phyloP scores from a whole-genome alignment of 23 red algal genomes.

The Gracilaria domingensis region DNA sequence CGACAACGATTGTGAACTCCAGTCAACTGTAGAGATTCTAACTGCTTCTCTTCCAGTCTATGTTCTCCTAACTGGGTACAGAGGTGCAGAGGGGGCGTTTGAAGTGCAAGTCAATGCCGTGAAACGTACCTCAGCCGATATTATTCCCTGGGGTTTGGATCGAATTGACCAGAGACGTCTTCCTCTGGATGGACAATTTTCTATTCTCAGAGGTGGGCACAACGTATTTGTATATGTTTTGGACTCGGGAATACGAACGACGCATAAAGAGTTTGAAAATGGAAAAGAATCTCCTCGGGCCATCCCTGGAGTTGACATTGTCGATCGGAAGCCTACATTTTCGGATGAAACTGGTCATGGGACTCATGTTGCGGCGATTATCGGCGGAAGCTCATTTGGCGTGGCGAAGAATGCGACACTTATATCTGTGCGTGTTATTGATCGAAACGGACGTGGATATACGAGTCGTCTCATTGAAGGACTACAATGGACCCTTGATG shows the following conservation, averaged over 20 bases:
- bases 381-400: conserved; percentile 54
- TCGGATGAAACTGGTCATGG: conserved; percentile 79
- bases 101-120: conserved; percentile 14
- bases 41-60: conserved; percentile 12
- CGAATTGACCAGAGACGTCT: conserved; percentile 74
- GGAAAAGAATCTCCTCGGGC: conserved; percentile 15
- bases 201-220: conserved; percentile 43
- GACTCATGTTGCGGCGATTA: conserved; percentile 75
- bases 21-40: conserved; percentile 46
- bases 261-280: conserved; percentile 58
- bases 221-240: conserved; percentile 72
- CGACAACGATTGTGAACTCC: conserved; percentile 46
- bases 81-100: conserved; percentile 29
- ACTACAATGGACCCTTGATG: conserved; percentile 46
- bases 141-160: conserved; percentile 69
- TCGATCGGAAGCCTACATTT: conserved; percentile 52
- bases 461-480: conserved; percentile 40
- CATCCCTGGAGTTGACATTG: conserved; percentile 55
- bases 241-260: conserved; percentile 69
- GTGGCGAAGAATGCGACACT: conserved; percentile 67
- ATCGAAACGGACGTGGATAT: conserved; percentile 54
- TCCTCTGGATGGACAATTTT: conserved; percentile 59
- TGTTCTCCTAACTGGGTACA: conserved; percentile 38
- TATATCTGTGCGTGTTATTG: conserved; percentile 65
- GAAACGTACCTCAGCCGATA: neutral